Evolutionary conservation across 176 grass and related monocot genomes (phyloP), one percentile per base, ranked within the genome.

Genomic region (Musa beccarii): DNA sequence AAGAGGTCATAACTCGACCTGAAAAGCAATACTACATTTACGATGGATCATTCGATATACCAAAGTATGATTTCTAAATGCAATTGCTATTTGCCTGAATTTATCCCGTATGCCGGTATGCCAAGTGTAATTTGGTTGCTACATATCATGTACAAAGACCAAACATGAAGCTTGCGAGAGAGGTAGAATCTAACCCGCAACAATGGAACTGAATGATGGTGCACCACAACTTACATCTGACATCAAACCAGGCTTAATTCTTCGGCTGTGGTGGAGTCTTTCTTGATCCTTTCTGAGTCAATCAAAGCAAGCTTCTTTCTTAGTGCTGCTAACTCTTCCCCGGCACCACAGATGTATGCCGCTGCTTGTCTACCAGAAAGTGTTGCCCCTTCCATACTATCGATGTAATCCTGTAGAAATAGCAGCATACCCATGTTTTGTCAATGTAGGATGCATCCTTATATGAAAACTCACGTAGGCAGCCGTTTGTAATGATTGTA

Each of bases 341-440:
- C 94, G 1, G 87, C 77, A 8, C 69, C 59, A 1, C 94, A 98
- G 66, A 98, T 89, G 74, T 93, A 98, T n/a, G 87, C 90, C 0
- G 90, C 82, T 0, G 94, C 87, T 80, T 84, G 86, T 79, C 94
- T 80, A 19, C 94, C 94, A 13, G 94, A 98, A 26, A 98, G 90
- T 74, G 94, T 98, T 29, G 94, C 94, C 23, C 94, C 94, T 88
- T 98, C 94, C 94, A 98, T 98, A 78, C 94, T 98, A 86, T 98
- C 94, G 43, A 98, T 98, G 51, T 98, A 98, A 77, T 98, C 94
- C 94, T 98, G 75, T n/a, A 82, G 52, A 79, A 83, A 28, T 12
- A 81, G 28, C 11, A 79, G 22, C 28, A 66, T 78, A 28, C 25
- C 55, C 16, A 69, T 50, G 67, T 69, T 50, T 69, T 50, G 12